phyloP scores from a whole-genome alignment of 2,329 filamentous ascomycete species.

The Curvularia verruculosa region DNA sequence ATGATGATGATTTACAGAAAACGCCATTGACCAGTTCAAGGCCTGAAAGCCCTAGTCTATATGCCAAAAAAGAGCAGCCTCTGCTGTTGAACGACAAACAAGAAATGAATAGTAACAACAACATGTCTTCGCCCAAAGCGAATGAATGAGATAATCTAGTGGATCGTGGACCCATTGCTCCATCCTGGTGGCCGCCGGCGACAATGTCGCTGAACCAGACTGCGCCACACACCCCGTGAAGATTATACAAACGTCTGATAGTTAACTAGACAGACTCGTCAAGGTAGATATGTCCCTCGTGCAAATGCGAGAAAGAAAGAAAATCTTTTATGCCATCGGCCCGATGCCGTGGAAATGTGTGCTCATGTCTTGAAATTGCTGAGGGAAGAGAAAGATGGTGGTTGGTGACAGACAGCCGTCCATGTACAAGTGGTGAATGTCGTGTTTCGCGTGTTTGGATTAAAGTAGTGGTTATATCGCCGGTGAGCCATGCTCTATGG shows the following conservation, averaged over 20 bases:
- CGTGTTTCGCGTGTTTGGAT: background rate
- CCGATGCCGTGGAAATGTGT: slow-evolving; percentile 8
- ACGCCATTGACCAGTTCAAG: slow-evolving; percentile 33
- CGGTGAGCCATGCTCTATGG: slow-evolving; percentile 46
- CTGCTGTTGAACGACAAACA: slow-evolving; percentile 39
- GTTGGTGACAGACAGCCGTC: background rate
- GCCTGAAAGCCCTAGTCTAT: slow-evolving; percentile 35
- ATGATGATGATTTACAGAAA: slow-evolving; percentile 28
- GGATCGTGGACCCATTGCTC: background rate
- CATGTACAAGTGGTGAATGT: background rate
- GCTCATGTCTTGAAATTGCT: slow-evolving; percentile 14
- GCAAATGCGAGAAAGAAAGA: slow-evolving; percentile 36
- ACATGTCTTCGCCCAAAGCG: slow-evolving; percentile 3
- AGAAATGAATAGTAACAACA: slow-evolving; percentile 12
- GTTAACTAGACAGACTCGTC: slow-evolving; percentile 35
- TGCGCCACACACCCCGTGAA: slow-evolving; percentile 14
- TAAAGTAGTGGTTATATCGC: slow-evolving; percentile 26
- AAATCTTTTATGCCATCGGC: slow-evolving; percentile 28
- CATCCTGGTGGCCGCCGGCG: slow-evolving; percentile 1
- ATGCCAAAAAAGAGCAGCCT: slow-evolving; percentile 45
- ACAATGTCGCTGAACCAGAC: slow-evolving; percentile 1
- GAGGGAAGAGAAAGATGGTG: slow-evolving; percentile 14
- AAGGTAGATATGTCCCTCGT: slow-evolving; percentile 16
- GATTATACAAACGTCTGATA: slow-evolving; percentile 27
- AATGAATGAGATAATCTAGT: background rate